phyloP scores from a whole-genome alignment of 495 filamentous ascomycete species.

The Penicillium tannophilum region DNA sequence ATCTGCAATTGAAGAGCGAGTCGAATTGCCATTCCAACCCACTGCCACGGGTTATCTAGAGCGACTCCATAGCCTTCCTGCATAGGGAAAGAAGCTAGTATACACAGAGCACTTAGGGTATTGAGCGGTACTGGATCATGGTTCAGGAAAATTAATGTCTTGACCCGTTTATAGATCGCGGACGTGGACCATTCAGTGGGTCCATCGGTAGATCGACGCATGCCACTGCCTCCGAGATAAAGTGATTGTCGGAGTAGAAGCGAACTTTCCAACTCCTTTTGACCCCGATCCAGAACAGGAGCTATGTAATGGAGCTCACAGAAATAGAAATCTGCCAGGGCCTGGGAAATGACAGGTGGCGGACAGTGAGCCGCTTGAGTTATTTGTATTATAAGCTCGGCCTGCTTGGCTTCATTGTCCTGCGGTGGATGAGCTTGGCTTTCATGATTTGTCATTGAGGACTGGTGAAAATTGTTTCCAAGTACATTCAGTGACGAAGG shows the following conservation, averaged over 20 bases:
- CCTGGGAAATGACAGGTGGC: not conserved
- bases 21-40: conserved; percentile 21
- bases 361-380: not conserved
- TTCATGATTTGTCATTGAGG: not conserved
- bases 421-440: not conserved
- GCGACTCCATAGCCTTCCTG: conserved; percentile 15
- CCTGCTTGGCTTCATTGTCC: not conserved
- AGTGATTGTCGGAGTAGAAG: conserved; percentile 19
- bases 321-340: not conserved
- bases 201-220: conserved; percentile 12
- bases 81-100: conserved; percentile 8
- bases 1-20: conserved; percentile 20
- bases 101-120: not conserved
- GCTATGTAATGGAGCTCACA: conserved; percentile 6
- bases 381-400: not conserved
- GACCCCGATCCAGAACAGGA: conserved; percentile 15
- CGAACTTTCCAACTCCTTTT: conserved; percentile 7
- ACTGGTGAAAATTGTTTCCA: not conserved
- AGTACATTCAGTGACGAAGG: not conserved
- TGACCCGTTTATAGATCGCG: conserved; percentile 20
- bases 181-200: conserved; percentile 12
- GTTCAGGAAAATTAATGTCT: conserved; percentile 17
- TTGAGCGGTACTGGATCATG: conserved; percentile 14
- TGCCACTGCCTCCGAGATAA: conserved; percentile 21
- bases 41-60: conserved; percentile 25